phyloP scores from a whole-genome alignment of 768 basidiomycete genomes.

The Trametes maxima region DNA sequence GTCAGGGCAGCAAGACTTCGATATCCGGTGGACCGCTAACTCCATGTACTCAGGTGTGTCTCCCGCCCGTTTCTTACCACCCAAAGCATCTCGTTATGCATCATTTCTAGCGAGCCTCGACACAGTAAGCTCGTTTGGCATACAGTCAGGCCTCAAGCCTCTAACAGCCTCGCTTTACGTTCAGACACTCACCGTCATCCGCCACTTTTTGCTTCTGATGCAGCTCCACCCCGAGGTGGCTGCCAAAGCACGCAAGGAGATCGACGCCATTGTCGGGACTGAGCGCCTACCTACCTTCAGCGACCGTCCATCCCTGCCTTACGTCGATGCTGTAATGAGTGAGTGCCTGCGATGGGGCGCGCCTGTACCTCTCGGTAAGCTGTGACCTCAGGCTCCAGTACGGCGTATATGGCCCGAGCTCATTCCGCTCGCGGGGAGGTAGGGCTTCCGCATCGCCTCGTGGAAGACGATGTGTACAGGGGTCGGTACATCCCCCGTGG shows the following conservation, averaged over 20 bases:
- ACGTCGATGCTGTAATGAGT: constrained; percentile 56
- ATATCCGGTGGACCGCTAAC: constrained; percentile 81
- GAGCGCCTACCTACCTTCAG: constrained; percentile 61
- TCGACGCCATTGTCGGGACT: constrained; percentile 59
- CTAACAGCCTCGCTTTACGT: too few species aligned
- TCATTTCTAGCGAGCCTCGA: constrained; percentile 52
- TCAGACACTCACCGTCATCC: constrained; percentile 57
- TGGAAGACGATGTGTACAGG: constrained; percentile 65
- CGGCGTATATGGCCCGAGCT: too few species aligned
- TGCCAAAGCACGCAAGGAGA: constrained; percentile 61
- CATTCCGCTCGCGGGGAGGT: background rate
- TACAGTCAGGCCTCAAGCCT: constrained; percentile 11
- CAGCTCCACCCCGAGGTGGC: constrained; percentile 59
- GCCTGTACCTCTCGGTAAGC: constrained; percentile 59
- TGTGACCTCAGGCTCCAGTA: background rate
- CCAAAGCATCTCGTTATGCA: background rate
- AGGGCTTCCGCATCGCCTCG: constrained; percentile 67
- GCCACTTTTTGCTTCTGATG: constrained; percentile 71
- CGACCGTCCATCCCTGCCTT: constrained; percentile 60
- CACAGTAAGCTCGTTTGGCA: constrained; percentile 44
- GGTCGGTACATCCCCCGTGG: constrained; percentile 64
- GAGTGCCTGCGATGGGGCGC: constrained; percentile 60
- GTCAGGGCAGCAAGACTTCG: constrained; percentile 51
- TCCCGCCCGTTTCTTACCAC: background rate
- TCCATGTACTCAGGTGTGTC: constrained; percentile 65